phyloP scores from a whole-genome alignment of 768 basidiomycete genomes.

The Leccinum aurantiacum region DNA sequence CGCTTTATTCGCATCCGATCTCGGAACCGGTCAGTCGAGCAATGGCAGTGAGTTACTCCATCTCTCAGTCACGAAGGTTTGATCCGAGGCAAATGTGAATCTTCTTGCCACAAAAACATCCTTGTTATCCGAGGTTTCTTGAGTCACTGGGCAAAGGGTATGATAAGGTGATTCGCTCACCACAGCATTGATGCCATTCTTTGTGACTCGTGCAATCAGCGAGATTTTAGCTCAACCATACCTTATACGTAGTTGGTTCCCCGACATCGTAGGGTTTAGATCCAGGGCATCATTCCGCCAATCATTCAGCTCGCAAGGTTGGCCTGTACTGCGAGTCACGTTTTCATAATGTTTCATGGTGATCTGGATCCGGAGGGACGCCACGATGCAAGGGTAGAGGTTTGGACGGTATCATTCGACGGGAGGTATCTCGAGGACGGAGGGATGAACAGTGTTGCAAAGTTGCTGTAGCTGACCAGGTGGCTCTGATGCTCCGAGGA shows the following conservation, averaged over 20 bases:
- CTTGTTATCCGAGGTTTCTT: no score
- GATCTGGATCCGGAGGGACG: constrained; percentile 46
- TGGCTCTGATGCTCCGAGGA: no score
- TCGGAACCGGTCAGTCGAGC: constrained; percentile 21
- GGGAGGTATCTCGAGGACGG: constrained; percentile 18
- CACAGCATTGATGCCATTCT: constrained; percentile 50
- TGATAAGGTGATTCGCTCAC: constrained; percentile 38
- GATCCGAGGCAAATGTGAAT: no score
- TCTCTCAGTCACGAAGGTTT: no score
- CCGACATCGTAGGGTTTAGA: constrained; percentile 70
- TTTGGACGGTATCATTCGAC: constrained; percentile 64
- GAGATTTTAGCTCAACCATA: not conserved
- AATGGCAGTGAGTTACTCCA: no score
- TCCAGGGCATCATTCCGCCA: constrained; percentile 43
- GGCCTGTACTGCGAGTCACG: constrained; percentile 53
- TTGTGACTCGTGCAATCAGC: constrained; percentile 46
- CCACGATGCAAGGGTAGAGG: constrained; percentile 61
- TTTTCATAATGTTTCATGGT: constrained; percentile 39
- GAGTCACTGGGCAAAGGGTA: constrained; percentile 35
- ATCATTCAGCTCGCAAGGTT: constrained; percentile 50
- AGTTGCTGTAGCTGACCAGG: no score
- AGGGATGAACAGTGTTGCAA: no score
- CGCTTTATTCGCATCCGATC: constrained; percentile 55
- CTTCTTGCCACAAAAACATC: no score
- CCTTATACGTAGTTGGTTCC: constrained; percentile 49